Evolutionary conservation across 345 rosid genomes (phyloP), one percentile per base, ranked within the genome.

Genomic region (Arabis alpina): DNA sequence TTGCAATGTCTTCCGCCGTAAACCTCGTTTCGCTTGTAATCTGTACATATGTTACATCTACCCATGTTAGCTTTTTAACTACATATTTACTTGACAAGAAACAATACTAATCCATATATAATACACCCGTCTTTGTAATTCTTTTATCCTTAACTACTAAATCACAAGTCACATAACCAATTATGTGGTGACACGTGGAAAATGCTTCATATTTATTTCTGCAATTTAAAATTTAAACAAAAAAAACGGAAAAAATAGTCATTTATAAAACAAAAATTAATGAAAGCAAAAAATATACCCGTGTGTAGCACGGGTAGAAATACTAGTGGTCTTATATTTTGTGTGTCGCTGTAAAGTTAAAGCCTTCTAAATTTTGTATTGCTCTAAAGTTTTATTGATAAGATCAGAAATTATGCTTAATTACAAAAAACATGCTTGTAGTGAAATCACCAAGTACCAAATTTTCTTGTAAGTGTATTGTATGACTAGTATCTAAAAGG

Each of bases 1-100:
- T 86, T 4, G 97, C 98, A 57, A 91, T 93, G 54, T 87, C 96
- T 77, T 89, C 96, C 27, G 98, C 97, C 3, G 87, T 79, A 61
- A 86, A 85, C 81, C 92, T 80, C 12, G 82, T 66, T 64, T 88
- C 97, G 71, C 84, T 81, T 44, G 80, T 83, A 57, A 89, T 82
- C 98, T 91, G 89, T 56, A 77, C 52, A 58, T 54, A 23, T 47
- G 32, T 44, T 7, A 56, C 53, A 59, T 47, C 13, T 23, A 27
- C 36, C 14, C 25, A 49, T 28, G 59, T 73, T 65, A 73, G 53
- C 30, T 36, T 57, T 47, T 57, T 25, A 25, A 36, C 23, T 34
- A 16, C 63, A 54, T 25, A 54, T 14, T 55, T 45, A 64, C 52
- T 44, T 72, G 27, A 64, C 25, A 15, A 53, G 16, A 61, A 15